These are phyloP conservation scores for Blepharisma undulans DNA, from an alignment of 169 alveolate species.

Conservation along the genomic window DNA sequence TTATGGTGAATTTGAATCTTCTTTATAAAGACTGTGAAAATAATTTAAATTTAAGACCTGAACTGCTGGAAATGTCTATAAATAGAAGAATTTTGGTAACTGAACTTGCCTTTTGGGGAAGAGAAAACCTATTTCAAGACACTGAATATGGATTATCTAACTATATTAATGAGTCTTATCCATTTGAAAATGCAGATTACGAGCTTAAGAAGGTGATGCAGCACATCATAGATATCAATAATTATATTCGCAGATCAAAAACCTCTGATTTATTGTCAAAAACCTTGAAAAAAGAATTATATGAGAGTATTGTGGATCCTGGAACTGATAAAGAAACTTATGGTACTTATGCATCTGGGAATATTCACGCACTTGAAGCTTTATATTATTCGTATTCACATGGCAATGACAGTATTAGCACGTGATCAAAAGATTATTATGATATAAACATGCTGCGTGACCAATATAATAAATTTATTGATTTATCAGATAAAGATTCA, in stretches of 20 bases:
- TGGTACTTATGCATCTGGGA: neutral
- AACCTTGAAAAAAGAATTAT: neutral
- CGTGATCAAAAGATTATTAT: neutral
- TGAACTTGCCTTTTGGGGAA: neutral
- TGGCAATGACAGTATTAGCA: neutral
- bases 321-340: neutral
- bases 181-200: neutral
- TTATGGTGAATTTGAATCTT: neutral
- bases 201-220: neutral
- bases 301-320: neutral
- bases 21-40: neutral
- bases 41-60: neutral
- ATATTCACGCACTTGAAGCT: neutral
- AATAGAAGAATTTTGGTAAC: neutral
- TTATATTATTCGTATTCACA: neutral
- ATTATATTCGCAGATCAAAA: neutral
- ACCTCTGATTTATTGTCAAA: neutral
- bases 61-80: neutral
- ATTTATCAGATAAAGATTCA: neutral
- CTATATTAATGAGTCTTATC: neutral
- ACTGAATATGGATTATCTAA: neutral
- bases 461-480: neutral
- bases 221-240: neutral
- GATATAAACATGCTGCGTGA: neutral
- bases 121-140: neutral